Percentiles rank a stretch among this genome's conserved stretches.
Evolutionary conservation across 495 filamentous ascomycete genomes (phyloP).

Genomic region (Ramalina intermedia): DNA sequence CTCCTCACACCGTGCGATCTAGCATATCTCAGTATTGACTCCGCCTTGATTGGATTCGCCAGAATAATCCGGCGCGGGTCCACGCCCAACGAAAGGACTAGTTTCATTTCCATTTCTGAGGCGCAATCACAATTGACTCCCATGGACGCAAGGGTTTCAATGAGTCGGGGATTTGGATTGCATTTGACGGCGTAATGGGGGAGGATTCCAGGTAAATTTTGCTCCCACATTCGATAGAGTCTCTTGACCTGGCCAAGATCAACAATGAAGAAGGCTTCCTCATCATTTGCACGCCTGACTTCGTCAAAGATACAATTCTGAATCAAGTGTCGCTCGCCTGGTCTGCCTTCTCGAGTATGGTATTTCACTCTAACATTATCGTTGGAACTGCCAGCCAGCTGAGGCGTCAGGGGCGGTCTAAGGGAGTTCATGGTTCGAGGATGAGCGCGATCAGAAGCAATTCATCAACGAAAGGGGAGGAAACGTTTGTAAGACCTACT

Average conservation of each 20-base stretch:
- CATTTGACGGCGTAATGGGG: constrained; percentile 25
- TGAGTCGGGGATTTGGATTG: constrained; percentile 19
- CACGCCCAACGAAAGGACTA: constrained; percentile 18
- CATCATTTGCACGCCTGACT: not conserved
- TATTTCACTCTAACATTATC: no score
- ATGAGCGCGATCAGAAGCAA: no score
- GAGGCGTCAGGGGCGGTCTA: no score
- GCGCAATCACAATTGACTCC: constrained; percentile 25
- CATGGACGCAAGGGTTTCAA: constrained; percentile 15
- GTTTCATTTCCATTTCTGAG: constrained; percentile 18
- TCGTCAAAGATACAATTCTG: no score
- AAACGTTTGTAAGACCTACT: no score
- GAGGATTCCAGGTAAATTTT: constrained; percentile 10
- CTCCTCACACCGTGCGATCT: constrained; percentile 9
- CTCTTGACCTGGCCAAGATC: constrained; percentile 14
- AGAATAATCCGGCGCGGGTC: constrained; percentile 22
- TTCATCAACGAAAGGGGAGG: no score
- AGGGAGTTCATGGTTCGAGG: no score
- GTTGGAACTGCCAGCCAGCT: no score
- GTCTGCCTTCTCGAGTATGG: no score
- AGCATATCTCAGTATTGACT: constrained; percentile 15
- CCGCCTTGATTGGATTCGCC: constrained; percentile 22
- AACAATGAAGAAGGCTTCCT: constrained; percentile 19
- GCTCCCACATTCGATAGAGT: constrained; percentile 7
- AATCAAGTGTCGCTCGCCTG: no score